phyloP scores from a whole-genome alignment of 2,329 filamentous ascomycete species.

The Colletotrichum endophyticum region DNA sequence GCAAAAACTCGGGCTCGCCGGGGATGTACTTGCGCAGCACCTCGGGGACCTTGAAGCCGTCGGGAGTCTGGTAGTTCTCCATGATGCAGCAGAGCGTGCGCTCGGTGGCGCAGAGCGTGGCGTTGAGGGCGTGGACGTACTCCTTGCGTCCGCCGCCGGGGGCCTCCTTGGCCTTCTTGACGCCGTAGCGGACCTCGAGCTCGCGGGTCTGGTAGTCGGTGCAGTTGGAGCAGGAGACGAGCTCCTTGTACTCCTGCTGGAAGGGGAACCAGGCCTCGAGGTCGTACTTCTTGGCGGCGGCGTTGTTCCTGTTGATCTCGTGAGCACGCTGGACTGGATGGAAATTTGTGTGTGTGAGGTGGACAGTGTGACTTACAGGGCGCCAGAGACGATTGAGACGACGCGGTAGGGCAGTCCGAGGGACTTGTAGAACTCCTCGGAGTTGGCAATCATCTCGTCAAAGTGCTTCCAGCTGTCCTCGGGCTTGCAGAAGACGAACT shows the following conservation, averaged over 20 bases:
- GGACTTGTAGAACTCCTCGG: constrained; percentile 94
- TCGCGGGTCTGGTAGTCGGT: constrained; percentile 79
- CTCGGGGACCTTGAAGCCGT: constrained; percentile 83
- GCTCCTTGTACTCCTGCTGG: constrained; percentile 97
- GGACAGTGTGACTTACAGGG: constrained; percentile 52
- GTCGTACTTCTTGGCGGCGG: constrained; percentile 90
- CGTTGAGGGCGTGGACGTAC: constrained; percentile 93
- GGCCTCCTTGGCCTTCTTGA: constrained; percentile 61
- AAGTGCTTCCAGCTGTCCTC: constrained; percentile 94
- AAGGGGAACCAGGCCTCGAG: constrained; percentile 96
- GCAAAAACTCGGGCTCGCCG: constrained; percentile 86
- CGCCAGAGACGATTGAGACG: constrained; percentile 94
- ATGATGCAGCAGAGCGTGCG: constrained; percentile 92
- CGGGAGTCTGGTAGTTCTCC: constrained; percentile 95
- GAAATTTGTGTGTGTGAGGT: neutral
- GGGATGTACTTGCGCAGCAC: constrained; percentile 89
- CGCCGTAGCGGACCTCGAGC: constrained; percentile 89
- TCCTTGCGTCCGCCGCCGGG: constrained; percentile 66
- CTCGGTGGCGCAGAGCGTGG: constrained; percentile 88
- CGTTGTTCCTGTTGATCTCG: constrained; percentile 43
- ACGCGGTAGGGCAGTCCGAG: constrained; percentile 89
- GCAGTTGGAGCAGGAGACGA: constrained; percentile 97
- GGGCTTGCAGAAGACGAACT: constrained; percentile 81
- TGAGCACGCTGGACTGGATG: neutral
- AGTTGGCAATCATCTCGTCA: constrained; percentile 88